Evolutionary conservation across 2,329 filamentous ascomycete genomes (phyloP).

Genomic region (Talaromyces sp.): DNA sequence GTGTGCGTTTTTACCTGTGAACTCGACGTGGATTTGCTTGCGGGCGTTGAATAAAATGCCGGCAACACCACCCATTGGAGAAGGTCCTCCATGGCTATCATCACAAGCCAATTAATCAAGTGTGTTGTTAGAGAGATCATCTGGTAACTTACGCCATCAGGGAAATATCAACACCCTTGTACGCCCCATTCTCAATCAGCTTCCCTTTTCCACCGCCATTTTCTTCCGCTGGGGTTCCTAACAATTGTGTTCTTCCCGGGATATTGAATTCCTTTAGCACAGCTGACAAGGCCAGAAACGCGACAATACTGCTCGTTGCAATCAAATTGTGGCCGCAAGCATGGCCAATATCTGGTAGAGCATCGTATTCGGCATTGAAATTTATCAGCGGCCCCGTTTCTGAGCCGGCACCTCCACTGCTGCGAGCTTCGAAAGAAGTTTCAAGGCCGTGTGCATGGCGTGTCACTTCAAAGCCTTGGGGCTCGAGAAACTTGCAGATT

Average conservation of each 20-base stretch:
- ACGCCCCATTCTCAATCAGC: slow-evolving; percentile 34
- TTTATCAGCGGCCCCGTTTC: slow-evolving; percentile 9
- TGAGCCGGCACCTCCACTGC: not conserved
- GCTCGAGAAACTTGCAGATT: slow-evolving; percentile 13
- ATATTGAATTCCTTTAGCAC: slow-evolving; percentile 8
- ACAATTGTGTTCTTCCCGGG: slow-evolving; percentile 17
- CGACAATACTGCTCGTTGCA: slow-evolving; percentile 10
- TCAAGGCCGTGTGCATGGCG: slow-evolving; percentile 14
- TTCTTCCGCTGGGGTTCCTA: slow-evolving; percentile 25
- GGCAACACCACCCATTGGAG: slow-evolving; percentile 16
- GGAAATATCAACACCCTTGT: slow-evolving; percentile 21
- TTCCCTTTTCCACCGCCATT: slow-evolving; percentile 23
- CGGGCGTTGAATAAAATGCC: slow-evolving; percentile 27
- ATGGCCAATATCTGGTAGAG: slow-evolving; percentile 14
- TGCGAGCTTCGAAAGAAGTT: slow-evolving; percentile 7
- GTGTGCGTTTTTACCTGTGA: slow-evolving; percentile 48
- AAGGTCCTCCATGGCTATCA: slow-evolving; percentile 3
- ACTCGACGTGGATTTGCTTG: slow-evolving; percentile 34
- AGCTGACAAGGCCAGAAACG: slow-evolving; percentile 9
- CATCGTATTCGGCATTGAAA: slow-evolving; percentile 20
- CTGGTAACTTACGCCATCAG: slow-evolving; percentile 22
- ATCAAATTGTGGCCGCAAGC: slow-evolving; percentile 19
- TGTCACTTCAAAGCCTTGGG: slow-evolving; percentile 8
- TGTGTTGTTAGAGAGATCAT: not conserved
- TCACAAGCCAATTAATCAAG: not conserved